Percentiles rank a stretch among this genome's conserved stretches.
These are phyloP conservation scores for Ophiostoma sp. DNA, from an alignment of 2,329 filamentous ascomycete species.

Conservation along the genomic window DNA sequence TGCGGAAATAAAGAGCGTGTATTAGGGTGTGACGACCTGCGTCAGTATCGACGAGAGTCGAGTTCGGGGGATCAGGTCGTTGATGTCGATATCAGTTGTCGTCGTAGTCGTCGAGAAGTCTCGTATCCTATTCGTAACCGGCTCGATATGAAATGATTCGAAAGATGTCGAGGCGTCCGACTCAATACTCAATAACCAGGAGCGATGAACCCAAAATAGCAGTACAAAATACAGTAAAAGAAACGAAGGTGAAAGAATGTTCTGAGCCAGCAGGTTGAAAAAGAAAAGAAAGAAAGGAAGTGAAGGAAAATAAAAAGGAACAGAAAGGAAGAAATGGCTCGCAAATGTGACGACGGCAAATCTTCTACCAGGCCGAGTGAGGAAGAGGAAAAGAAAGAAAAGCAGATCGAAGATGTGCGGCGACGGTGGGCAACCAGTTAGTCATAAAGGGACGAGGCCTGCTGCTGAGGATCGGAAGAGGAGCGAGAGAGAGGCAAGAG, in stretches of 20 bases:
- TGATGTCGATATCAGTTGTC: slow-evolving; percentile 1
- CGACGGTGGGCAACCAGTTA: slow-evolving; percentile 36
- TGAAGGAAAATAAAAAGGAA: slow-evolving; percentile 41
- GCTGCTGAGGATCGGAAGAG: slow-evolving; percentile 18
- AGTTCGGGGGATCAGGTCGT: slow-evolving; percentile 1
- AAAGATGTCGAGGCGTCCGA: slow-evolving; percentile 8
- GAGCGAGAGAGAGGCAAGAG: slow-evolving; percentile 11
- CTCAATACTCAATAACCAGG: not conserved
- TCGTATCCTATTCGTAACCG: not conserved
- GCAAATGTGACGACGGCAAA: slow-evolving; percentile 40
- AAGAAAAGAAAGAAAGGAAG: slow-evolving; percentile 38
- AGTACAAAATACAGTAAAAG: slow-evolving; percentile 39
- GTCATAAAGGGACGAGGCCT: slow-evolving; percentile 42
- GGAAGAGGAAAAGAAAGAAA: slow-evolving; percentile 35
- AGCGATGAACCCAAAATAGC: slow-evolving; percentile 7
- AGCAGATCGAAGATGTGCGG: slow-evolving; percentile 26
- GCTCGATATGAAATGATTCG: not conserved
- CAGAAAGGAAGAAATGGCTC: slow-evolving; percentile 42
- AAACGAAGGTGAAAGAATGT: slow-evolving; percentile 36
- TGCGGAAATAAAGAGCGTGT: slow-evolving; percentile 25
- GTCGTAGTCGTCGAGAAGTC: slow-evolving; percentile 4
- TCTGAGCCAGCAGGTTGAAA: slow-evolving; percentile 62
- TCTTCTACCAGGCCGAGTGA: slow-evolving; percentile 49
- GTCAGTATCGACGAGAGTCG: slow-evolving; percentile 39
- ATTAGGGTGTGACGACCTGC: slow-evolving; percentile 56